These are phyloP conservation scores for Peziza echinospora DNA, from an alignment of 495 filamentous ascomycete species.

Conservation along the genomic window DNA sequence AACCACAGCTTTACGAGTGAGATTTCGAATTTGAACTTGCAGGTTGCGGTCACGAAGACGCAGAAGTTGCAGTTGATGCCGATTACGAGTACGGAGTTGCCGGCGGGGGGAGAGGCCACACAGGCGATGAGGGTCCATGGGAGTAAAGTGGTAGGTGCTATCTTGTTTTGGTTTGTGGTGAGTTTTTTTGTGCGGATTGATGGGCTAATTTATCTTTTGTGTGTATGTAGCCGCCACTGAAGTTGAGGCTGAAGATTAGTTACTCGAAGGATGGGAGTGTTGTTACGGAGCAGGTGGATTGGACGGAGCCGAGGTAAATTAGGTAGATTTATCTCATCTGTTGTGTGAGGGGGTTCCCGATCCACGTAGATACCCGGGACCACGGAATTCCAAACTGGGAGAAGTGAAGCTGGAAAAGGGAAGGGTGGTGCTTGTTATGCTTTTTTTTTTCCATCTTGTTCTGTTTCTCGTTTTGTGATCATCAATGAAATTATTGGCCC, in stretches of 20 bases:
- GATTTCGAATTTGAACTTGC: slow-evolving; percentile 55
- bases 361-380: too few relatives aligned
- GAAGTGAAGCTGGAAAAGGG: too few relatives aligned
- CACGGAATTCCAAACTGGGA: too few relatives aligned
- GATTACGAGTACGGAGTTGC: slow-evolving; percentile 59
- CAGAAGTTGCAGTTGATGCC: slow-evolving; percentile 78
- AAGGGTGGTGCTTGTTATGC: too few relatives aligned
- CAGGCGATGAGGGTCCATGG: slow-evolving; percentile 69
- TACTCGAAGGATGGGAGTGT: slow-evolving; percentile 49
- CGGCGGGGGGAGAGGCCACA: slow-evolving; percentile 56
- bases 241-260: slow-evolving; percentile 65
- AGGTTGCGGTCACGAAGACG: slow-evolving; percentile 88
- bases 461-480: too few relatives aligned
- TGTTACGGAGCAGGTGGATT: slow-evolving; percentile 85
- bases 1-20: slow-evolving; percentile 43
- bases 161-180: slow-evolving; percentile 1
- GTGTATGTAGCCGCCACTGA: slow-evolving; percentile 41
- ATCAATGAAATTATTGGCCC: too few relatives aligned
- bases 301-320: slow-evolving; percentile 59
- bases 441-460: too few relatives aligned
- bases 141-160: slow-evolving; percentile 59
- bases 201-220: slow-evolving; percentile 16
- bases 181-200: neutral
- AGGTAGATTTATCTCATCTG: too few relatives aligned
- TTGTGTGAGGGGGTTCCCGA: too few relatives aligned